These are phyloP conservation scores for Ophiostoma piceae DNA, from an alignment of 2,329 filamentous ascomycete species.

Conservation along the genomic window DNA sequence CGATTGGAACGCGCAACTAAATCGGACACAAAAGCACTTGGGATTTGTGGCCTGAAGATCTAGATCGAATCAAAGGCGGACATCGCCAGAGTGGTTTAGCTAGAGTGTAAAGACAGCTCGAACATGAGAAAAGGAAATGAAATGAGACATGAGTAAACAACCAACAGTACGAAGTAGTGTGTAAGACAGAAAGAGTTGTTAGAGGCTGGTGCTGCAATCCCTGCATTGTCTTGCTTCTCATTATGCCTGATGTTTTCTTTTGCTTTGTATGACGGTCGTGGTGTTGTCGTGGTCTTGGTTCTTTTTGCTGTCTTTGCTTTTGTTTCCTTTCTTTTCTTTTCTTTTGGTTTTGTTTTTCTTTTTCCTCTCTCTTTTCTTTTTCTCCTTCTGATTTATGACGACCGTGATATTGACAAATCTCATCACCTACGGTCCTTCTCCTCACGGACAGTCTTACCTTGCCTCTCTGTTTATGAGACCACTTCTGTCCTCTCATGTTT, in stretches of 20 bases:
- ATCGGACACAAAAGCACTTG: neutral
- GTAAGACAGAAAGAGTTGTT: neutral
- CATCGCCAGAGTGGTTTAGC: neutral
- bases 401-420: neutral
- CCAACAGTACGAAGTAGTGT: neutral
- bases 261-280: neutral
- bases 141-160: neutral
- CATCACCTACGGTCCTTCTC: neutral
- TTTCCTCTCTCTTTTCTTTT: neutral
- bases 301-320: neutral
- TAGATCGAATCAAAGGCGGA: neutral
- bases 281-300: neutral
- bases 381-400: neutral
- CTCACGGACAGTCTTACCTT: neutral
- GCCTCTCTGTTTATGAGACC: neutral
- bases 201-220: conserved; percentile 17
- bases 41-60: neutral
- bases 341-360: neutral
- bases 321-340: neutral
- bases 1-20: neutral
- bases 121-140: neutral
- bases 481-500: neutral
- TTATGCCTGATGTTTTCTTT: neutral
- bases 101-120: neutral
- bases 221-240: conserved; percentile 12